A percentile compares a stretch with the other conserved stretches of the same genome.
Evolutionary conservation across 1,139 yeast species (phyloP).

Genomic region (Chernovozyma aurita): DNA sequence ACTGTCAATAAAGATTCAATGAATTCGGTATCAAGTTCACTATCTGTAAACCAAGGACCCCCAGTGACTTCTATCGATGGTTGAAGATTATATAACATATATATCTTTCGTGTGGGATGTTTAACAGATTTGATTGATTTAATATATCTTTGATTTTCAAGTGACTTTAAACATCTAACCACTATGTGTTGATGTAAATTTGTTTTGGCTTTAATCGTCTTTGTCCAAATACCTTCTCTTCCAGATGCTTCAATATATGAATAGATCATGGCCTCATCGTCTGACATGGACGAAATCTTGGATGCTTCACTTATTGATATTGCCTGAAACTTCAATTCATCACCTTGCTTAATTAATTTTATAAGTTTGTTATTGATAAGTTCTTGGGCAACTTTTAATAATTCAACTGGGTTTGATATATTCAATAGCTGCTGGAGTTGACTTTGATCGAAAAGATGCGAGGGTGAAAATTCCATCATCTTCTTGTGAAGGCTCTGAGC

Average conservation of each 20-base stretch:
- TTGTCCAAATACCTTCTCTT: slow-evolving; percentile 95
- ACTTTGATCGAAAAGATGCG: slow-evolving; percentile 51
- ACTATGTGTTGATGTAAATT: slow-evolving; percentile 93
- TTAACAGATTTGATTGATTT: slow-evolving; percentile 90
- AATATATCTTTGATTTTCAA: slow-evolving; percentile 81
- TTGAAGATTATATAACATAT: slow-evolving; percentile 88
- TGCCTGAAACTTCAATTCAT: slow-evolving; percentile 69
- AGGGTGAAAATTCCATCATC: slow-evolving; percentile 50
- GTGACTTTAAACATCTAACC: slow-evolving; percentile 72
- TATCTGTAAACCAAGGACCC: slow-evolving; percentile 98
- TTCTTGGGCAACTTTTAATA: slow-evolving; percentile 62
- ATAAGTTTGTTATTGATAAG: slow-evolving; percentile 61
- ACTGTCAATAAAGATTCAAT: slow-evolving; percentile 79
- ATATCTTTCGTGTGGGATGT: slow-evolving; percentile 93
- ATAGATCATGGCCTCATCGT: slow-evolving; percentile 90
- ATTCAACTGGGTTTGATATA: slow-evolving; percentile 34
- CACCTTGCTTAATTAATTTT: slow-evolving; percentile 63
- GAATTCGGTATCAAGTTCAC: slow-evolving; percentile 90
- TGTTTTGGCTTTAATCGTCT: slow-evolving; percentile 85
- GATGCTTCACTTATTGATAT: slow-evolving; percentile 63
- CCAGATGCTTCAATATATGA: slow-evolving; percentile 89
- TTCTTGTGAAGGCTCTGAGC: slow-evolving; percentile 54
- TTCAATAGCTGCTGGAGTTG: slow-evolving; percentile 48
- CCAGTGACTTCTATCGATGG: slow-evolving; percentile 97
- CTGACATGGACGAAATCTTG: slow-evolving; percentile 67